A percentile compares a stretch with the other conserved stretches of the same genome.
Evolutionary conservation across 2,329 filamentous ascomycete species (phyloP).

Genomic region (Zymoseptoria passerinii): DNA sequence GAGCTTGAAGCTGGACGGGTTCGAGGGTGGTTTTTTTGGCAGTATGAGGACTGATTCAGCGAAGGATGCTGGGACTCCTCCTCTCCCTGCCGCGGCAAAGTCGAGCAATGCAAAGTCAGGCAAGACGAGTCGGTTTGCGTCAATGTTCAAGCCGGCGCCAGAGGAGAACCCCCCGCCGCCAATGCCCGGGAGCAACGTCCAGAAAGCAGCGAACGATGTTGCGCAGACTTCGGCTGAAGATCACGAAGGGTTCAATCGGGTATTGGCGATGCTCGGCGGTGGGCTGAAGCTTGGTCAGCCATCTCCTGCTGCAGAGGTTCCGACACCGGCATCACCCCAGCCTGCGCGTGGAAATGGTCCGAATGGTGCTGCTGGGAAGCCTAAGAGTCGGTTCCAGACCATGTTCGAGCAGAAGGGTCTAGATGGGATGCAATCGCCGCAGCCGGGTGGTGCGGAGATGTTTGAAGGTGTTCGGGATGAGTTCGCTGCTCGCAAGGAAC

Average conservation of each 20-base stretch:
- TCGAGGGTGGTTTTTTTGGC: slow-evolving; percentile 71
- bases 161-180: slow-evolving; percentile 16
- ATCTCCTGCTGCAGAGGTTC: slow-evolving; percentile 13
- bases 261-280: slow-evolving; percentile 71
- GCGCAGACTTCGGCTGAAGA: slow-evolving; percentile 52
- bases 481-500: slow-evolving; percentile 9
- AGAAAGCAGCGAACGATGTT: slow-evolving; percentile 20
- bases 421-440: slow-evolving; percentile 24
- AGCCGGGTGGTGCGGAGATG: slow-evolving; percentile 9
- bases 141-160: slow-evolving; percentile 46
- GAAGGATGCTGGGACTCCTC: slow-evolving; percentile 9
- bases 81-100: slow-evolving; percentile 9
- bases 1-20: slow-evolving; percentile 55
- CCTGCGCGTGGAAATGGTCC: slow-evolving; percentile 15
- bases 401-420: slow-evolving; percentile 28
- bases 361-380: slow-evolving; percentile 18
- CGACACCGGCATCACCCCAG: slow-evolving; percentile 19
- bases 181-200: slow-evolving; percentile 3
- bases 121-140: slow-evolving; percentile 79
- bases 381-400: slow-evolving; percentile 26
- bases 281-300: slow-evolving; percentile 33
- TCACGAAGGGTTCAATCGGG: slow-evolving; percentile 65
- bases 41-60: slow-evolving; percentile 43
- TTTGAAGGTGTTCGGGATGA: slow-evolving; percentile 10
- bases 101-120: slow-evolving; percentile 44